Conservation (phyloP, 1,139 yeast genomes). For the Debaryomyces sp. region DNA sequence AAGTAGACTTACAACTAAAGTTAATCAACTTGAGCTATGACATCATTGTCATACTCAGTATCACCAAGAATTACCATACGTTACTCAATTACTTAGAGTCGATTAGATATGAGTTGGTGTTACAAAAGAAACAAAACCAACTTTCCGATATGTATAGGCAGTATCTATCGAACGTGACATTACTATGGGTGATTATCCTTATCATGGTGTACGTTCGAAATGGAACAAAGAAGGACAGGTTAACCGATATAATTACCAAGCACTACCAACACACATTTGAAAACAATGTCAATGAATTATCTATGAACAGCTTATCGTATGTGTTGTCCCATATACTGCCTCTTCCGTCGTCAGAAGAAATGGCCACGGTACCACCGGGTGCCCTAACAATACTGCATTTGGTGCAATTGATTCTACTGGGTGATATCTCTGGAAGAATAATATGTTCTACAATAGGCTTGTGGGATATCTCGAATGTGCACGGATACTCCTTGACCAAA, state of each 20-base stretch:
- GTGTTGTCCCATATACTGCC: conserved; percentile 15
- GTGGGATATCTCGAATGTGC: conserved; percentile 34
- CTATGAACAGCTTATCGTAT: conserved; percentile 19
- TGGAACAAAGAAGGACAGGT: conserved; percentile 2
- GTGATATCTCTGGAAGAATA: conserved; percentile 29
- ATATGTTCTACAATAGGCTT: conserved; percentile 35
- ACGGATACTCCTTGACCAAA: conserved; percentile 17
- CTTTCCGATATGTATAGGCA: conserved; percentile 8
- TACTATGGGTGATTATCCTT: conserved; percentile 23
- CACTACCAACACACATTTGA: conserved; percentile 11
- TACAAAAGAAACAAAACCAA: conserved; percentile 10
- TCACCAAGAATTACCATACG: conserved; percentile 35
- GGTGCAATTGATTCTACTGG: conserved; percentile 20
- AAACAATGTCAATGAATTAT: conserved; percentile 8
- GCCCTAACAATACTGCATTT: conserved; percentile 17
- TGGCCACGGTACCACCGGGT: neutral
- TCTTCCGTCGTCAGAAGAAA: conserved; percentile 5
- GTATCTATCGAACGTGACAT: conserved; percentile 23
- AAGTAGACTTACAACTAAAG: conserved; percentile 14
- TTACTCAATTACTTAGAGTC: conserved; percentile 30
- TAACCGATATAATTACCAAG: conserved; percentile 5
- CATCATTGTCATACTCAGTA: conserved; percentile 31
- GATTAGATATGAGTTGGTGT: conserved; percentile 18
- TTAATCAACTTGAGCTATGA: conserved; percentile 38
- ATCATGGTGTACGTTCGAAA: conserved; percentile 13